Base-by-base conservation (phyloP, 306 rosid species). In the Pyrus bretschneideri region DNA sequence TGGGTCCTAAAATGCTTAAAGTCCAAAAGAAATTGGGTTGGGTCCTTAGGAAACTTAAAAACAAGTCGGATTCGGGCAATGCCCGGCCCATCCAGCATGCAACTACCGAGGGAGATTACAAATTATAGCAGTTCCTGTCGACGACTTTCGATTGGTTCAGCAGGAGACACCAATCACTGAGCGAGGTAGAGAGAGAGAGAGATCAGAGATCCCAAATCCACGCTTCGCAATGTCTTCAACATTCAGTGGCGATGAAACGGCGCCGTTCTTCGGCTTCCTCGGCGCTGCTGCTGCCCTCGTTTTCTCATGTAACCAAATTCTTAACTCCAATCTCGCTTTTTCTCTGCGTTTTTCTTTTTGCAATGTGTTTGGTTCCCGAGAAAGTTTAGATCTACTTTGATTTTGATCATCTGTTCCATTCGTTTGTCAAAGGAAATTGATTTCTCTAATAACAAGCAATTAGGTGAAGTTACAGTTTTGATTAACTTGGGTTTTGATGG, bases 231-330 rank as follows among this genome's bases (percentile, higher is more conserved):
- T 91, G 97, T 77, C 91, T 81, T 71, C 86, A 14, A 62, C 82
- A 11, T 91, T 91, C 83, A 84, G 93, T 84, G 97, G 97, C 88
- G 97, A 91, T 87, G 97, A 91, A 76, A 91, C 97, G 72, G 97
- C 97, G 30, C 97, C 97, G 52, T 91, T 91, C 78, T 91, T 91
- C 71, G 97, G 97, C 86, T 91, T 91, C 86, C 93, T 91, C 30
- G 97, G 97, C 33, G 97, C 97, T 74, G 97, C 97, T 11, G 92
- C 93, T n/a, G 97, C 97, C 8, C 93, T 91, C 54, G 89, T 91
- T 49, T 91, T 91, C 85, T 91, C 97, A 71, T 91, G 97, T 91
- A 87, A 78, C 73, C 60, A 12, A 76, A 54, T 72, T 72, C 75
- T 69, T 66, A 21, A 54, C 21, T 60, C 68, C 49, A 3, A 1